A percentile compares a stretch with the other conserved stretches of the same genome.
Conservation (phyloP, 257 asterid species). For the Solanum etuberosum region DNA sequence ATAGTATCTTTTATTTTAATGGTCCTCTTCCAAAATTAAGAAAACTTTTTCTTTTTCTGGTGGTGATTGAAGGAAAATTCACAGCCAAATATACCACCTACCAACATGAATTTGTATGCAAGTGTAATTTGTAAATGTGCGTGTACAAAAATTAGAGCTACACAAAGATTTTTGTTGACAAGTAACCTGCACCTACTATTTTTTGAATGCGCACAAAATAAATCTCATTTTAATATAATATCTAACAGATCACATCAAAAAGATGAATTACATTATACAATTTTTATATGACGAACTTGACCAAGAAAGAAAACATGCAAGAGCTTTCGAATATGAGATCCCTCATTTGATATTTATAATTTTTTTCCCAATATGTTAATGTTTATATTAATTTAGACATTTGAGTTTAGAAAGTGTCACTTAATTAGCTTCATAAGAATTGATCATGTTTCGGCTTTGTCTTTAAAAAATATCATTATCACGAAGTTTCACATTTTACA, state of each 20-base stretch:
- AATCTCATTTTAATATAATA: neutral
- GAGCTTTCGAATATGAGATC: neutral
- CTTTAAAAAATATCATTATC: neutral
- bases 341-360: neutral
- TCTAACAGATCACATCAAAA: neutral
- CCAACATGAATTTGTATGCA: neutral
- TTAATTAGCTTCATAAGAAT: neutral
- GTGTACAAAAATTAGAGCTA: neutral
- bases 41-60: neutral
- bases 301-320: neutral
- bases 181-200: neutral
- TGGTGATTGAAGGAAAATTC: conserved; percentile 4
- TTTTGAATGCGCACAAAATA: neutral
- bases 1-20: neutral
- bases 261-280: neutral
- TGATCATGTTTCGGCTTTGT: neutral
- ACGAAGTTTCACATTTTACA: neutral
- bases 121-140: neutral
- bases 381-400: neutral
- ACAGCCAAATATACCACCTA: conserved; percentile 9
- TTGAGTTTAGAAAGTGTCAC: neutral
- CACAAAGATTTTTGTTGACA: neutral
- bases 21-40: neutral
- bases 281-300: neutral
- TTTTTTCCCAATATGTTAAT: neutral